A percentile compares a stretch with the other conserved stretches of the same genome.
These are phyloP conservation scores for rapeseed (Brassica napus) DNA, from an alignment of 345 rosid genomes.

Conservation along the genomic window Da-Ae NC_063447.1:55373001-55373500, in stretches of 20 bases:
- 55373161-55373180: not conserved
- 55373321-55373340: no score
- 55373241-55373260: not conserved
- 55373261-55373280: no score
- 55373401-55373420: no score
- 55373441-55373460: no score
- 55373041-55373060: not conserved
- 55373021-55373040: not conserved
- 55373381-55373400: not conserved
- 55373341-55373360: no score
- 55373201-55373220: slow-evolving; percentile 19
- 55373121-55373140: not conserved
- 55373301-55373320: not conserved
- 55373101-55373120: not conserved
- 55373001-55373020: not conserved
- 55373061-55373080: not conserved
- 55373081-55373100: not conserved
- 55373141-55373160: not conserved
- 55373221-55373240: not conserved
- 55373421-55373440: no score
- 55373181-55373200: not conserved
- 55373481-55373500: no score
- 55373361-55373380: no score
- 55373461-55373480: no score
- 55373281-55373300: not conserved